Conservation (phyloP, 192 early-diverging fungal genomes). For the Backusella morwellensis region DNA sequence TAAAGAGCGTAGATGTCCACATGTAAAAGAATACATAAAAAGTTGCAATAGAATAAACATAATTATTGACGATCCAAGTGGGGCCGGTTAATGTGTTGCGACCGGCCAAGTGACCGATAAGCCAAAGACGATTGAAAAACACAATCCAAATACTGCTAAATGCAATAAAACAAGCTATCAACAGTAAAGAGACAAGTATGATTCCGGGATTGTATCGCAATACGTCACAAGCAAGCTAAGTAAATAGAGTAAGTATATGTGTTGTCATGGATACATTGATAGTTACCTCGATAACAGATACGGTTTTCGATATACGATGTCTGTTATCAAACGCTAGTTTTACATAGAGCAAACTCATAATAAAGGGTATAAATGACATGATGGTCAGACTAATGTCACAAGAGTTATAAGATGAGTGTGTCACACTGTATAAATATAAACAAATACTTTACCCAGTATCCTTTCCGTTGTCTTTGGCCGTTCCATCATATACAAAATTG, state of each 20-base stretch:
- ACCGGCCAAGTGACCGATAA: constrained; percentile 44
- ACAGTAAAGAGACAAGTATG: constrained; percentile 56
- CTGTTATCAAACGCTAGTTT: constrained; percentile 36
- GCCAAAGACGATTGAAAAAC: constrained; percentile 65
- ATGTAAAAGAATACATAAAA: constrained; percentile 73
- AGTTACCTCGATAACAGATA: constrained; percentile 53
- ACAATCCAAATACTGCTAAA: constrained; percentile 68
- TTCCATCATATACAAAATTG: constrained; percentile 26
- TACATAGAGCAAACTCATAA: constrained; percentile 37
- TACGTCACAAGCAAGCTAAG: constrained; percentile 70
- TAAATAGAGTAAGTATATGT: background rate
- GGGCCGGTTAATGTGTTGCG: constrained; percentile 6
- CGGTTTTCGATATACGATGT: constrained; percentile 46
- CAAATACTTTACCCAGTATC: constrained; percentile 36
- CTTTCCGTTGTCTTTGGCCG: constrained; percentile 35
- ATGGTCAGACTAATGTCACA: constrained; percentile 32
- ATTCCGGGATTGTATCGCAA: constrained; percentile 68
- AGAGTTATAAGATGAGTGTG: background rate
- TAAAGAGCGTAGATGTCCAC: constrained; percentile 71
- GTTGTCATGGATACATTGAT: background rate
- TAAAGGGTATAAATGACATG: constrained; percentile 51
- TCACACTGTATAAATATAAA: background rate
- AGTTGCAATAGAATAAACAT: constrained; percentile 46
- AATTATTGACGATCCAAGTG: constrained; percentile 50
- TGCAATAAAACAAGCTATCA: constrained; percentile 54